These are phyloP conservation scores for Tricholoma hemisulphureum DNA, from an alignment of 768 basidiomycete species.

Conservation along the genomic window DNA sequence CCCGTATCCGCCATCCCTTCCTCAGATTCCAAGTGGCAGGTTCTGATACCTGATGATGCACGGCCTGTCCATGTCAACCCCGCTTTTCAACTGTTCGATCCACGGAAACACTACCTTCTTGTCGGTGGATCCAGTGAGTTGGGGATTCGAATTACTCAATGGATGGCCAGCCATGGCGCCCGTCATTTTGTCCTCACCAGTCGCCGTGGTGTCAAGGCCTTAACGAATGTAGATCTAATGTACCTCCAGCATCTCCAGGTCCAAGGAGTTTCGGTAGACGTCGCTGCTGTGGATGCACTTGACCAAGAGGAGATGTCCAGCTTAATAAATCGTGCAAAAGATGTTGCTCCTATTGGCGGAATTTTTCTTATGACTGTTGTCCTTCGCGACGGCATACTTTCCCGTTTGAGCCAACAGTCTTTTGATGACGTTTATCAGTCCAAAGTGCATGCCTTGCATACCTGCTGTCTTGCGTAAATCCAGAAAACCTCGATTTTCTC, in stretches of 20 bases:
- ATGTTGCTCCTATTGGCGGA: background rate
- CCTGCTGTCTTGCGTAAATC: background rate
- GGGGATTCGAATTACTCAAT: slow-evolving; percentile 6
- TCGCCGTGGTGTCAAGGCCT: background rate
- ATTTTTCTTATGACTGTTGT: slow-evolving; percentile 3
- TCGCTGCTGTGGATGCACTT: background rate
- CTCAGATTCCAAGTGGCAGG: background rate
- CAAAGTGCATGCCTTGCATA: background rate
- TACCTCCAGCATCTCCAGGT: background rate
- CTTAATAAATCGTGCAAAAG: background rate
- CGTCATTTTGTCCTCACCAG: slow-evolving; percentile 2
- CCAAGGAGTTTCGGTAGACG: background rate
- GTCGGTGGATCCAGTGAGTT: slow-evolving; percentile 9
- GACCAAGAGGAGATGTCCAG: background rate
- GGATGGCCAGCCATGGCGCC: slow-evolving; percentile 9
- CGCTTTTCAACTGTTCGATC: slow-evolving; percentile 3
- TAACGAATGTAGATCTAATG: background rate
- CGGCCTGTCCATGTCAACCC: background rate
- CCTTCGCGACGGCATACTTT: background rate
- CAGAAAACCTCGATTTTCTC: background rate
- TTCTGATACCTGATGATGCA: background rate
- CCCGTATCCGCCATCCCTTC: background rate
- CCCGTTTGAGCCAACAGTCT: background rate
- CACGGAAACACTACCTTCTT: slow-evolving; percentile 10
- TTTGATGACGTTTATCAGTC: slow-evolving; percentile 1